phyloP scores from a whole-genome alignment of 2,329 filamentous ascomycete genomes.

The Colletotrichum sp. region DNA sequence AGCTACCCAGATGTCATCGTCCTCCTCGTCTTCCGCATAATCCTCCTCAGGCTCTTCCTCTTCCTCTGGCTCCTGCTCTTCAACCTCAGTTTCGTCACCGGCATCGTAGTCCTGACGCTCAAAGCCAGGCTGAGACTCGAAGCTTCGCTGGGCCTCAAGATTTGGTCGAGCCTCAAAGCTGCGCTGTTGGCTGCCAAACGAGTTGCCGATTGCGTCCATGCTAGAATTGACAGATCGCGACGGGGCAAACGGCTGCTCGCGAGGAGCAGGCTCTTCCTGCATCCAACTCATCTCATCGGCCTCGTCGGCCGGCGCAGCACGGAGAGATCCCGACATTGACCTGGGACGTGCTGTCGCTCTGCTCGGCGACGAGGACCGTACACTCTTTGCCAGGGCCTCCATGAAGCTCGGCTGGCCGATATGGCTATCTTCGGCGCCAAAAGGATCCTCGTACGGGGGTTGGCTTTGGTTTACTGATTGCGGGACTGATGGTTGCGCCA shows the following conservation, averaged over 20 bases:
- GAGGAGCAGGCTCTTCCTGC: slow-evolving; percentile 25
- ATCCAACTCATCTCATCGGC: slow-evolving; percentile 52
- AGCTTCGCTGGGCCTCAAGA: not conserved
- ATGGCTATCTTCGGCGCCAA: slow-evolving; percentile 28
- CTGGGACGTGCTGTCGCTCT: not conserved
- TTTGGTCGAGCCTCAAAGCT: not conserved
- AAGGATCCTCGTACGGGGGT: slow-evolving; percentile 32
- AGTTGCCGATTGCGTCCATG: slow-evolving; percentile 5
- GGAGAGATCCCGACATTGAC: slow-evolving; percentile 11
- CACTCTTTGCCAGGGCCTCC: slow-evolving; percentile 33
- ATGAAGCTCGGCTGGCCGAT: slow-evolving; percentile 36
- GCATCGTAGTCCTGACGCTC: not conserved
- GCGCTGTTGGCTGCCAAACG: not conserved
- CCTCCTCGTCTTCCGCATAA: slow-evolving; percentile 42
- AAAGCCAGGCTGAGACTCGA: not conserved
- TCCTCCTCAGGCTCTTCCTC: slow-evolving; percentile 13
- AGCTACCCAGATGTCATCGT: slow-evolving; percentile 60
- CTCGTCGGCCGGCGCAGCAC: slow-evolving; percentile 19
- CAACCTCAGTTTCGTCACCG: slow-evolving; percentile 6
- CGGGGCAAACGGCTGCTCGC: slow-evolving; percentile 13
- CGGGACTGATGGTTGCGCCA: not conserved
- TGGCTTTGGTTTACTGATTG: slow-evolving; percentile 17
- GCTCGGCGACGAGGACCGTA: slow-evolving; percentile 8
- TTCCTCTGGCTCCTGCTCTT: slow-evolving; percentile 14
- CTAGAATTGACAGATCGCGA: slow-evolving; percentile 3